Evolutionary conservation across 2,329 filamentous ascomycete genomes (phyloP).

Genomic region (Colletotrichum lentis): DNA sequence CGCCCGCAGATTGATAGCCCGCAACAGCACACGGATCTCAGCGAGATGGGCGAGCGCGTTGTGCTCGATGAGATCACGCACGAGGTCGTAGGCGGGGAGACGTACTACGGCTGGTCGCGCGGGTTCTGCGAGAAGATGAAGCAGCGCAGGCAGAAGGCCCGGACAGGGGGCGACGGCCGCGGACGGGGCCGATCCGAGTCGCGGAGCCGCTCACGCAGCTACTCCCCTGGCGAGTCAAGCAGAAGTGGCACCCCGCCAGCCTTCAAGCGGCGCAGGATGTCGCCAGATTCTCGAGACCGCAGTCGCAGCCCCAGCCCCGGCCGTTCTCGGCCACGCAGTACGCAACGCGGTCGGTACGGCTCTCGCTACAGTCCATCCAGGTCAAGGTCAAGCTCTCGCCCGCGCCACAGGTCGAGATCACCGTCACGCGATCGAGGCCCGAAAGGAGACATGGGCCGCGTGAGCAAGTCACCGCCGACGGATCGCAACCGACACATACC

Average conservation of each 20-base stretch:
- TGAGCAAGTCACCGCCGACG: conserved; percentile 22
- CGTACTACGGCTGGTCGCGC: conserved; percentile 89
- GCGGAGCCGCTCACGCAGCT: conserved; percentile 44
- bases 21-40: conserved; percentile 65
- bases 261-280: conserved; percentile 53
- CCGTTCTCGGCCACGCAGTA: conserved; percentile 39
- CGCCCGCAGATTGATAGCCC: conserved; percentile 54
- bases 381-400: conserved; percentile 38
- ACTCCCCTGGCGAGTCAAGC: conserved; percentile 41
- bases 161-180: conserved; percentile 39
- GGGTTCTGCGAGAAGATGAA: conserved; percentile 85
- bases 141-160: conserved; percentile 53
- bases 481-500: conserved; percentile 25
- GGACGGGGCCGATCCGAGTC: conserved; percentile 50
- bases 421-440: conserved; percentile 39
- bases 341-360: conserved; percentile 37
- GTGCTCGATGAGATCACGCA: conserved; percentile 72
- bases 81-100: conserved; percentile 70
- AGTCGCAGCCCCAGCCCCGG: conserved; percentile 47
- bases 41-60: conserved; percentile 76
- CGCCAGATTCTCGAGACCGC: conserved; percentile 45
- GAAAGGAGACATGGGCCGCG: conserved; percentile 15
- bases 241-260: conserved; percentile 49
- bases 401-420: conserved; percentile 35
- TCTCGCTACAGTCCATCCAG: conserved; percentile 42